These are phyloP conservation scores for Penicillium longicatenatum DNA, from an alignment of 495 filamentous ascomycete species.

Conservation along the genomic window DNA sequence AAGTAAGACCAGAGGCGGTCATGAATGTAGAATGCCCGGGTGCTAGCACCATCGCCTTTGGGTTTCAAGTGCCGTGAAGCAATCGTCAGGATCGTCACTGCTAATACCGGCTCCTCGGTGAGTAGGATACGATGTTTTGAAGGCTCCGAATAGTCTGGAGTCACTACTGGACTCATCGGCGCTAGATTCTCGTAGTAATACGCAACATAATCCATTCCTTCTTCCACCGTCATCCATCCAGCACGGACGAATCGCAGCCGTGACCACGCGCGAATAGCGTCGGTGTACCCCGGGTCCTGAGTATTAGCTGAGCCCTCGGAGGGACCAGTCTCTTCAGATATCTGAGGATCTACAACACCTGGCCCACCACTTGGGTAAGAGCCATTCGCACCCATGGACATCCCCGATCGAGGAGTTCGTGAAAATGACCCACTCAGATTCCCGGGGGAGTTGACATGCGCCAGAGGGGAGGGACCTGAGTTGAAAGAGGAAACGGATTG, in stretches of 20 bases:
- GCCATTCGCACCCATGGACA: conserved; percentile 28
- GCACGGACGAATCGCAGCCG: conserved; percentile 89
- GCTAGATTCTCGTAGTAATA: conserved; percentile 93
- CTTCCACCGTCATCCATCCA: conserved; percentile 93
- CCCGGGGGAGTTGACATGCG: conserved; percentile 43
- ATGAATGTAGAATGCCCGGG: conserved; percentile 87
- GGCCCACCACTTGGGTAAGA: conserved; percentile 32
- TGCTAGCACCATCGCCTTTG: conserved; percentile 76
- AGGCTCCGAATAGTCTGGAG: conserved; percentile 77
- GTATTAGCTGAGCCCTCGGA: conserved; percentile 26
- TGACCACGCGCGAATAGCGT: conserved; percentile 84
- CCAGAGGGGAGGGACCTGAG: conserved; percentile 43
- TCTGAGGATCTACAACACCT: conserved; percentile 34
- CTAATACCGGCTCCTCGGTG: conserved; percentile 87
- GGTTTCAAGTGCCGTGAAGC: conserved; percentile 82
- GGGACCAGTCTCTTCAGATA: conserved; percentile 32
- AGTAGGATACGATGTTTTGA: conserved; percentile 74
- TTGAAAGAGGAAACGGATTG: conserved; percentile 48
- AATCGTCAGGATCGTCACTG: conserved; percentile 86
- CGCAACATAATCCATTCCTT: conserved; percentile 89
- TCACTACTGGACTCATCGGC: conserved; percentile 87
- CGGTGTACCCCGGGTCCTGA: conserved; percentile 43
- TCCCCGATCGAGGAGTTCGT: conserved; percentile 35
- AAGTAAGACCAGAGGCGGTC: conserved; percentile 96
- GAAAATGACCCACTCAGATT: conserved; percentile 41